Base-by-base conservation (phyloP, 2,329 filamentous ascomycete genomes). In the Arthrobotrys megalospora region DNA sequence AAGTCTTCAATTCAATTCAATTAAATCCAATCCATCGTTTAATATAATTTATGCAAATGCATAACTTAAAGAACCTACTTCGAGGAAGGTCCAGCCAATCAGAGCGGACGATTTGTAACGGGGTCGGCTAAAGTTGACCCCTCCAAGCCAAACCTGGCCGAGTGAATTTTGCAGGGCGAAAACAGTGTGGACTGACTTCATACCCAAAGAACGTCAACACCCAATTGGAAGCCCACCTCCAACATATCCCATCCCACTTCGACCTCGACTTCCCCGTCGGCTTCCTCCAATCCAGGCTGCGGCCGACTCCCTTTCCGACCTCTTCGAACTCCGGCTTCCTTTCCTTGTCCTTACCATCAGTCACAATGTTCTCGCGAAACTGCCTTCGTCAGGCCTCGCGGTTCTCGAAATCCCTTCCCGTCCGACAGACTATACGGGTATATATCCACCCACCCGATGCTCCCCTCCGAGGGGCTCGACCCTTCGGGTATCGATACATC, bases 391-490 rank as follows among this genome's bases (percentile, higher is more conserved):
- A 71, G 73, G 55, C 73, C 66, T 77, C 73, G 73, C 73, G 66
- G 66, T 48, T 77, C 38, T 71, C 73, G 21, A 77, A 53, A 70
- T 71, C 73, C 66, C 66, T 58, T 47, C 73, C 76, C 64, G 64
- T 79, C 72, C 78, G 90, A 85, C 89, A 90, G 85, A 87, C 91
- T 84, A 88, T 91, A 84, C 93, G 91, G 91, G 93, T 93, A 90
- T 89, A 52, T 45, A 68, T 85, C 84, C 83, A 58, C 84, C 81
- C 83, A 58, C 53, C 50, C 52, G 1, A 60, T 34, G 55, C 36
- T n/a, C 11, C 55, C 11, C 36, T 60, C 55, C 19, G 58, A 60
- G 19, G 34, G 28, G 34, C 19, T 53, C 11, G 24, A 19, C n/a
- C 16, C 14, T 36, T 6, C 52, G 28, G 41, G 63, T 52, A 64